Base-by-base conservation (phyloP, 257 asterid species). In the Apocynum venetum region DNA sequence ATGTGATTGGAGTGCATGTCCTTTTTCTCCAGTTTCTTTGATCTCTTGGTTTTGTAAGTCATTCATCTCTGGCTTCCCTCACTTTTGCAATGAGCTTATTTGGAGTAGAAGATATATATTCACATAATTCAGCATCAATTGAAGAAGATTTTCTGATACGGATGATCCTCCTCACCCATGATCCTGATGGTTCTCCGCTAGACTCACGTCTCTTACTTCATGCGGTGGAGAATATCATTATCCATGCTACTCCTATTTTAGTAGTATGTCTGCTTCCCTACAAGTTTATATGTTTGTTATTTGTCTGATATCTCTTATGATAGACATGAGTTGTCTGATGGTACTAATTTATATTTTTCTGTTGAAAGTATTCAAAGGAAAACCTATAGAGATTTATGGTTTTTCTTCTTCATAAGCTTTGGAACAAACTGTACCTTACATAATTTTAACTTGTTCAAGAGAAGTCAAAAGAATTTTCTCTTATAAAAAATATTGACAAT, bases 161-260 rank as follows among this genome's bases (percentile, higher is more conserved):
- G 85, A 88, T 81, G 77, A 84, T 92, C 70, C 74, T 83, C 74
- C 82, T 81, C 64, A 87, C 93, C 36, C 97, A 92, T 46, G 89
- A 89, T 81, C 93, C 93, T 2, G 89, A 86, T 79, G 90, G 82
- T 61, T 76, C 79, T 75, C 74, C 76, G 56, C 82, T 92, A 51
- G 92, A 92, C 81, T 74, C 89, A 7, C 83, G 51, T 43, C 38
- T 63, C 69, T 82, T 92, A 82, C 85, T 92, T 75, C 84, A 63
- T 53, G 76, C 83, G 59, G 81, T 84, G 49, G 88, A 91, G 82
- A 82, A 41, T 57, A 82, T 85, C 76, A 75, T 91, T 74, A 66
- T 73, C 68, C 75, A 75, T 57, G 78, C 84, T 59, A 51, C 82
- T 75, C 85, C 73, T 41, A 13, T 17, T 14, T 60, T 86, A 64